phyloP scores from a whole-genome alignment of 202 grass and related monocot species.

The Digitaria exilis region DNA sequence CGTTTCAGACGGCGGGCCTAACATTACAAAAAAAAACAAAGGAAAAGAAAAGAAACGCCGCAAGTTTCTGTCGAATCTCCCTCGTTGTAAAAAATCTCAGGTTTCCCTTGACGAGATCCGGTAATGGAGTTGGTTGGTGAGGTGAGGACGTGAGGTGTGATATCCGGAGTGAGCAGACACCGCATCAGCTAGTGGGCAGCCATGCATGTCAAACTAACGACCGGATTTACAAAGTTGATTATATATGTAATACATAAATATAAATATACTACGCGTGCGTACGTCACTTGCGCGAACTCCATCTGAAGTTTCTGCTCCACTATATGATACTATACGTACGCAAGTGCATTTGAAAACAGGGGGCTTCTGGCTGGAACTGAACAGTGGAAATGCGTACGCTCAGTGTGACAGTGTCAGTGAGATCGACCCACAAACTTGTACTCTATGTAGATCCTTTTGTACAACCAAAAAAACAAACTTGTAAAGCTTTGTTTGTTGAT shows the following conservation, averaged over 20 bases:
- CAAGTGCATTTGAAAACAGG: background rate
- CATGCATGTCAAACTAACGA: background rate
- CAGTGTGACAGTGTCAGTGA: background rate
- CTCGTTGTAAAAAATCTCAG: background rate
- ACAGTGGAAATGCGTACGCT: background rate
- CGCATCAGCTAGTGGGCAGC: background rate
- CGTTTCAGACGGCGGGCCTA: background rate
- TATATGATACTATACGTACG: background rate
- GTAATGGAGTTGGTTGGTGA: conserved; percentile 23
- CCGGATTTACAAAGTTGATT: background rate
- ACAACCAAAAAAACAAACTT: background rate
- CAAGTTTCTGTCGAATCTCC: background rate
- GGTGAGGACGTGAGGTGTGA: too few species aligned
- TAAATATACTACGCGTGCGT: background rate
- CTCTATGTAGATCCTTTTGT: background rate
- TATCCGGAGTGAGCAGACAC: background rate
- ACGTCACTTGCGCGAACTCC: background rate
- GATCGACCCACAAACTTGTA: background rate
- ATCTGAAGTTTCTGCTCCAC: background rate
- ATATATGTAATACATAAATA: background rate
- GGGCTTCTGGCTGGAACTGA: background rate
- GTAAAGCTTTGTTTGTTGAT: background rate
- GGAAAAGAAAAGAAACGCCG: background rate
- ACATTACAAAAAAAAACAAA: background rate
- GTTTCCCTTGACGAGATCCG: background rate